Evolutionary conservation across 2,329 filamentous ascomycete genomes (phyloP), one percentile per base, ranked within the genome.

Genomic region (Coniosporium tulheliwenetii): DNA sequence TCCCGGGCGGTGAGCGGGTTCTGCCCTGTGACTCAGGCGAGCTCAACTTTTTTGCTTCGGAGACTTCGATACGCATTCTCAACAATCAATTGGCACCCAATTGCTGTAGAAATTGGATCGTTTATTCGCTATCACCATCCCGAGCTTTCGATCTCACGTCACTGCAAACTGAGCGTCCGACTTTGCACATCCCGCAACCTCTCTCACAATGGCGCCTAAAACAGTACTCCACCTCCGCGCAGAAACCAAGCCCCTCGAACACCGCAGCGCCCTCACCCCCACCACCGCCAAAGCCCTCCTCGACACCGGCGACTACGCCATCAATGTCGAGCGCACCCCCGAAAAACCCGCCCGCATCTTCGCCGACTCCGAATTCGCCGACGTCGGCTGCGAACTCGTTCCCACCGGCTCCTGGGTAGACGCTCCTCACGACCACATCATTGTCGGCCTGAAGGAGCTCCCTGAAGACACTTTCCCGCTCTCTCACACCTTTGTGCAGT

Each of bases 371-470:
- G 61, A 64, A 41, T 64, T 63, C 43, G 59, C 62, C 40, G 51
- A 55, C 33, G 56, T 59, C 8, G 61, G 61, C 30, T 59, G 59
- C 5, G 57, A 44, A 8, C 49, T 64, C 9, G 60, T 64, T 7
- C 54, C 59, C 5, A 57, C 59, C 37, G 60, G 58, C 8, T 61
- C 55, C 15, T 64, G 61, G 61, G 51, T 52, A 5, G 50, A 62
- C 39, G 59, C 54, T 12, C 60, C 61, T 2, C 36, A 31, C 19
- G 50, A 52, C 32, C 30, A 45, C 54, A 75, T 85, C 52, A 77
- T 87, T 45, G 62, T 86, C 43, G 82, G 82, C 34, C 69, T 87
- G 44, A 87, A 87, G 70, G 82, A 86, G 63, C 70, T 87, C 9
- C 77, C 77, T 16, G 79, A 81, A 50, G 78, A 84, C 54, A 71